phyloP scores from a whole-genome alignment of 306 rosid species.

The Neltuma alba region DNA sequence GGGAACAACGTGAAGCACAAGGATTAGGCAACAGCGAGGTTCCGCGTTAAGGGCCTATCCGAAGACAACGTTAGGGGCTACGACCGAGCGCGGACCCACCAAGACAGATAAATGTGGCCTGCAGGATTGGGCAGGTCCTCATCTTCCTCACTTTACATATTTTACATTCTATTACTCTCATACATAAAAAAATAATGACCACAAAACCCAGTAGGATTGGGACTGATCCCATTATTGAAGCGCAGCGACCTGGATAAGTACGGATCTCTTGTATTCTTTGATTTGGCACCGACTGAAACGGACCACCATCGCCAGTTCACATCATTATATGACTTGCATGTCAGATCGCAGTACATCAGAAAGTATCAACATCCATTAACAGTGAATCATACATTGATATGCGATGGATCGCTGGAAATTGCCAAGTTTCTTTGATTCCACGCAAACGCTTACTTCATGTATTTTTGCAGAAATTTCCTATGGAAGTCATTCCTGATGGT shows the following conservation, averaged over 20 bases:
- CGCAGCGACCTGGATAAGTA: background rate
- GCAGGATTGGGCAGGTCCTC: background rate
- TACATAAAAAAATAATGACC: background rate
- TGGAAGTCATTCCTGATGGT: constrained; percentile 95
- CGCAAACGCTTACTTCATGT: constrained; percentile 68
- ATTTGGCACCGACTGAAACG: background rate
- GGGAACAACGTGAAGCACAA: background rate
- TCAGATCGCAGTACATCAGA: background rate
- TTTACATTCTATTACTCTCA: background rate
- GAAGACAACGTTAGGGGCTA: background rate
- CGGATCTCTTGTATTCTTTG: background rate
- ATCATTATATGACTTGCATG: background rate
- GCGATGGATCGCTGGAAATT: background rate
- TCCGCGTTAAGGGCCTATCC: background rate
- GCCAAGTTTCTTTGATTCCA: background rate
- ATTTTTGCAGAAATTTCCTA: constrained; percentile 82
- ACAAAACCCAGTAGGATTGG: background rate
- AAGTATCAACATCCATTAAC: background rate
- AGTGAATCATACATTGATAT: background rate
- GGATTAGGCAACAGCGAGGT: background rate
- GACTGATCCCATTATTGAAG: background rate
- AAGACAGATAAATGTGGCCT: background rate
- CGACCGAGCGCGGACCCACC: background rate
- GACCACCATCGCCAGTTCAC: background rate
- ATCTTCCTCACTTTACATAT: background rate